Evolutionary conservation across 1,139 yeast species (phyloP), one percentile per base, ranked within the genome.

Genomic region (Scheffersomyces segobiensis): DNA sequence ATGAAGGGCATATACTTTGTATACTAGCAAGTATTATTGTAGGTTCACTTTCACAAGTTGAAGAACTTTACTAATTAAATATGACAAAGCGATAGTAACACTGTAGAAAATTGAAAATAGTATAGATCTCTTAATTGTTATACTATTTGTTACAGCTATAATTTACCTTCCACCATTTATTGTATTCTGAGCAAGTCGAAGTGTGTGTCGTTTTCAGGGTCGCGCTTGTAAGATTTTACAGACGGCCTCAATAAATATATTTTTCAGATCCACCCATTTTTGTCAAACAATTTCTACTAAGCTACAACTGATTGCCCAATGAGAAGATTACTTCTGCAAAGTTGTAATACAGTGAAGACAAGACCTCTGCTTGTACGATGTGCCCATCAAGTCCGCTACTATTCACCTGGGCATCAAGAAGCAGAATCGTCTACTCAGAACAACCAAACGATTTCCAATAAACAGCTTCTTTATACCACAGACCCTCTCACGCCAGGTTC

Each of bases 401-500:
- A 55, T 54, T 17, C 59, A 3, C 47, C 55, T 1, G 54, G 24
- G 19, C 57, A 48, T 20, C 24, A 21, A n/a, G 46, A 51, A 50
- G 48, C 54, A 7, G 68, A 65, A 39, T 72, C 77, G 10, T 67
- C 80, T 26, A 76, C 82, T 1, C 78, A 78, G 56, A 65, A 77
- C 21, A 86, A 84, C 64, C 79, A 81, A 39, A 68, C 80, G 22
- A 78, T 87, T 14, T 85, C 90, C n/a, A 80, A 76, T 12, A 83
- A 81, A 62, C 97, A 93, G 69, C 84, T 85, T 61, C 77, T 93
- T 50, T 93, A 88, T 71, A 85, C 89, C 76, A 87, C 91, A 1
- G 96, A 91, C 71, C 83, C 88, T 12, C 73, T 85, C 18, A 88
- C 97, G 0, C 98, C 98, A 0, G 98, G 98, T 0, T 88, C 95